Evolutionary conservation across 2,329 filamentous ascomycete species (phyloP), one percentile per base, ranked within the genome.

Genomic region (Fusarium armeniacum): DNA sequence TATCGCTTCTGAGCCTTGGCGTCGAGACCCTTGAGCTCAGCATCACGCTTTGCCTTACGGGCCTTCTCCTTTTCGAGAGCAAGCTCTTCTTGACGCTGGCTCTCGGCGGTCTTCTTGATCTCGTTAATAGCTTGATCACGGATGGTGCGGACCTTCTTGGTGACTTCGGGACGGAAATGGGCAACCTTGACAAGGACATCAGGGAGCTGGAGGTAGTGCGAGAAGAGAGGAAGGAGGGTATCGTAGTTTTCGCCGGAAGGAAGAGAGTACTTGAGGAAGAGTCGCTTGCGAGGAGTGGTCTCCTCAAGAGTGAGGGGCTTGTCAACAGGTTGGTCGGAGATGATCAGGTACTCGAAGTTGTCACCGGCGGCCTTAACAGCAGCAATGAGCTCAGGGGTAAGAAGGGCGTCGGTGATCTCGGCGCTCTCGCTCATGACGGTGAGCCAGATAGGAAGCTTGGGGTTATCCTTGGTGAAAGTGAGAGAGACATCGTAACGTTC

Each of bases 401-500:
- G 87, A 71, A 99, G 84, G 9, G 89, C 85, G 46, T 98, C 93
- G 15, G 94, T 98, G 74, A 99, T 91, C 82, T 98, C 96, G 62
- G 94, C 94, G 81, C 91, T 97, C 85, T 99, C 96, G 77, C 90
- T 97, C 96, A 99, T 98, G 77, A 98, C 89, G 15, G 93, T 97
- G 58, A 91, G 85, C 94, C 94, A 99, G 69, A 86, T 82, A 35
- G 96, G 95, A 35, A 99, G 89, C 85, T 97, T 98, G 58, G 91
- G 78, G 81, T 94, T 89, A 76, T 99, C 96, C 86, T 97, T 97
- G 78, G 95, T 98, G 70, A 90, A 90, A 43, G 96, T 98, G 73
- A 99, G 87, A 55, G 93, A 97, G 57, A 98, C 84, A 79, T 99
- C 96, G 82, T 98, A 99, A 74, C 96, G 92, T 69, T 97, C 93